These are phyloP conservation scores for Podila verticillata DNA, from an alignment of 192 early-diverging fungal genomes.

Conservation along the genomic window DNA sequence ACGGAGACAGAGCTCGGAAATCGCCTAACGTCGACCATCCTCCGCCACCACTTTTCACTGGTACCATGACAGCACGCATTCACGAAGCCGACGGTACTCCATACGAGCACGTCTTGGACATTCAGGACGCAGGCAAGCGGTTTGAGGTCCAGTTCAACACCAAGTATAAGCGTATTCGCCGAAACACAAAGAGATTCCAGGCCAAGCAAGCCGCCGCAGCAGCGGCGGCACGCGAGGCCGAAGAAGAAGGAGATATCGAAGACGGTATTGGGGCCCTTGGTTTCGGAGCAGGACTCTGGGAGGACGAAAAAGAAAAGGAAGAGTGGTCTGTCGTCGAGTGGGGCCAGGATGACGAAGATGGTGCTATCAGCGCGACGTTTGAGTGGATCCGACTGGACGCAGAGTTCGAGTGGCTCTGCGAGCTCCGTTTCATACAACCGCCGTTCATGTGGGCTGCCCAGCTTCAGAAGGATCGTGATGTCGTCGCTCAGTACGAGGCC, in stretches of 20 bases:
- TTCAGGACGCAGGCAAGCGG: conserved; percentile 77
- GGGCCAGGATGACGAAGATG: conserved; percentile 82
- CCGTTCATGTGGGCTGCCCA: conserved; percentile 97
- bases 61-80: conserved; percentile 78
- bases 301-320: conserved; percentile 69
- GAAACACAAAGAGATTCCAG: conserved; percentile 79
- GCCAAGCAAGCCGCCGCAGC: conserved; percentile 77
- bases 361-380: conserved; percentile 68
- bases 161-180: conserved; percentile 95
- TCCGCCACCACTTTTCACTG: conserved; percentile 55
- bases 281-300: conserved; percentile 61
- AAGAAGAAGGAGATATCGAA: conserved; percentile 72
- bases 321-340: conserved; percentile 82
- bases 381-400: conserved; percentile 98
- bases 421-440: conserved; percentile 85
- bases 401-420: conserved; percentile 93
- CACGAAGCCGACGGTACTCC: conserved; percentile 86
- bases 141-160: conserved; percentile 96
- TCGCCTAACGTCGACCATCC: conserved; percentile 23
- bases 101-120: conserved; percentile 85
- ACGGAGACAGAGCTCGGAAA: conserved; percentile 47
- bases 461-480: conserved; percentile 89
- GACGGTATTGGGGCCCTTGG: conserved; percentile 69
- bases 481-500: conserved; percentile 90
- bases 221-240: conserved; percentile 67